Evolutionary conservation across 169 alveolate genomes (phyloP), one percentile per base, ranked within the genome.

Genomic region (Plasmodium relictum): DNA sequence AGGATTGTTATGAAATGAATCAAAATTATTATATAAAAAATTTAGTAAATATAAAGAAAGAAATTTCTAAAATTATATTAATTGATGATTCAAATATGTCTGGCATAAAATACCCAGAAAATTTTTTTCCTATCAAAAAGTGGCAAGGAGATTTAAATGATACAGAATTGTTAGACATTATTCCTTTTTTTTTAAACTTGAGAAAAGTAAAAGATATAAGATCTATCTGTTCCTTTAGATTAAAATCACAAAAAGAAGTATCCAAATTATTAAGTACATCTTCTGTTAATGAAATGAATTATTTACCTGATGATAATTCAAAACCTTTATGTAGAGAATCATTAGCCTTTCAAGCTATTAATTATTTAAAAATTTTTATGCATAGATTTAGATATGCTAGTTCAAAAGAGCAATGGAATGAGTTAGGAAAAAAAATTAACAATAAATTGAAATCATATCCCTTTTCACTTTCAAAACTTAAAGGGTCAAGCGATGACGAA

Each of bases 61-160:
- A 93, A 63, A 42, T 88, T 52, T 93, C 95, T 0, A 93, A 89
- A 69, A 92, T 93, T 14, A 71, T 93, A 0, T 41, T 93, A 48
- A 65, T 93, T 26, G 92, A 93, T 18, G 91, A 93, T 71, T 44
- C 94, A 1, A 31, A 70, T 63, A 14, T 56, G 31, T 93, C 94
- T 14, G 92, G 92, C 74, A 48, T 63, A 18, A 58, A 58, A 71
- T 87, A 89, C 22, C 92, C 97, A 61, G 88, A 94, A 7, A 94
- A 94, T 86, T 65, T 44, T 42, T 54, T 94, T 18, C 95, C 93
- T 10, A 94, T 94, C 0, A 93, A 92, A 73, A 94, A 93, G 78
- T 94, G 97, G 97, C 92, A 62, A 56, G 97, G 97, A 2, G 93
- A 74, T 58, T 72, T 37, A 16, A 52, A 80, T 39, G 97, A 94